A percentile compares a stretch with the other conserved stretches of the same genome.
Evolutionary conservation across 257 asterid species (phyloP).

Genomic region (Mentha longifolia): DNA sequence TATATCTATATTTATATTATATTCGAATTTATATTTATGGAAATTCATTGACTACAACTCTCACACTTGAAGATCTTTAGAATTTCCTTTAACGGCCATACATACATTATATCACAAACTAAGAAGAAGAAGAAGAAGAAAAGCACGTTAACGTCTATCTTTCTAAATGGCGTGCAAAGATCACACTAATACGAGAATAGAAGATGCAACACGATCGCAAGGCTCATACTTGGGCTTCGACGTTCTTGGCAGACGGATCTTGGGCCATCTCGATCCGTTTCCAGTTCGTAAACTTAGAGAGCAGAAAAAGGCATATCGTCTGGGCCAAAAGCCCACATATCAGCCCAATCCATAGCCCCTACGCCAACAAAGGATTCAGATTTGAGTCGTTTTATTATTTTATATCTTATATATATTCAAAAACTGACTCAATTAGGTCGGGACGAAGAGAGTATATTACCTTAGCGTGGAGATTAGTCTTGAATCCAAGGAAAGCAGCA

Average conservation of each 20-base stretch:
- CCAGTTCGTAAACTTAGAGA: conserved; percentile 65
- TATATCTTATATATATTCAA: no score
- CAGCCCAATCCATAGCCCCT: conserved; percentile 82
- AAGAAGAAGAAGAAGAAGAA: no score
- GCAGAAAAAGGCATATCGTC: conserved; percentile 52
- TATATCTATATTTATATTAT: conserved; percentile 29
- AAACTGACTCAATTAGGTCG: no score
- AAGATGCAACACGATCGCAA: neutral
- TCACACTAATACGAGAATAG: conserved; percentile 44
- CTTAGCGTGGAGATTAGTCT: conserved; percentile 54
- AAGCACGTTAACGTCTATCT: no score
- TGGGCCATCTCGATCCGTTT: conserved; percentile 43
- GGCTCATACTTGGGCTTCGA: neutral
- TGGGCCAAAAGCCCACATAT: conserved; percentile 69
- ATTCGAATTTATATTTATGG: no score
- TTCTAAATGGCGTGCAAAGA: no score
- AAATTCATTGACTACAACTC: no score
- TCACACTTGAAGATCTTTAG: no score
- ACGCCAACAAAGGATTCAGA: neutral
- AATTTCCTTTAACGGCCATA: no score
- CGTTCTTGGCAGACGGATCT: conserved; percentile 23
- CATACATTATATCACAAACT: no score
- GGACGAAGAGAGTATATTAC: conserved; percentile 29
- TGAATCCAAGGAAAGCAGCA: conserved; percentile 62
- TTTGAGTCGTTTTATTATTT: no score